Evolutionary conservation across 352 stramenopile species (phyloP), one percentile per base, ranked within the genome.

Genomic region (Pythium folliculosum): DNA sequence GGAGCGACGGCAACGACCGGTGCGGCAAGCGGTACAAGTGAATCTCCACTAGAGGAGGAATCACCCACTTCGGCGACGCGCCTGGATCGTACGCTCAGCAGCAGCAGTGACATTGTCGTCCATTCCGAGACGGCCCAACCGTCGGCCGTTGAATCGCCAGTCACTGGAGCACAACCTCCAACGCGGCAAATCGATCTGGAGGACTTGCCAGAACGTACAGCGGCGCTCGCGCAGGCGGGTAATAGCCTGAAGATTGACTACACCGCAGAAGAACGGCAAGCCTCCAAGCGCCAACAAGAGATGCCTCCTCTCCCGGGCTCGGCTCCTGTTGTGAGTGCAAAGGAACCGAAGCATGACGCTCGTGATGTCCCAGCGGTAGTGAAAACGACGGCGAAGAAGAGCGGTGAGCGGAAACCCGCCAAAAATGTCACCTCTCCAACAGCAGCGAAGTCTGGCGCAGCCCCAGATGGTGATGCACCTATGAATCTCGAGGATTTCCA

Each of bases 401-500:
- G 9, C 27, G 19, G 21, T 16, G 2, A 58, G 13, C 49, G 4
- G 17, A 50, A 50, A 14, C 44, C 17, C 23, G 10, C 10, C 13
- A 48, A 21, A 17, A 48, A 48, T 4, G 13, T 21, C 5, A 48
- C 40, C 17, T 17, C 40, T 5, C 5, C 19, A 37, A 5, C 38
- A 17, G 17, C 38, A 17, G 38, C 38, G 21, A 37, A 35, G 21
- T 22, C 23, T n/a, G 23, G 9, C 38, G 12, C 22, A 4, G n/a
- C n/a, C 14, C 21, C n/a, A 21, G 37, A 49, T 17, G 25, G n/a
- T 16, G 60, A 65, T n/a, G 40, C 19, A 1, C 59, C 76, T 16
- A 76, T 90, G 45, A 77, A 77, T 37, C 60, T 94, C n/a, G 85
- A 92, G 37, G 87, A 95, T 61, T 95, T 94, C 52, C 77, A 89